These are phyloP conservation scores for Colletotrichum camelliae DNA, from an alignment of 2,329 filamentous ascomycete genomes.

Conservation along the genomic window DNA sequence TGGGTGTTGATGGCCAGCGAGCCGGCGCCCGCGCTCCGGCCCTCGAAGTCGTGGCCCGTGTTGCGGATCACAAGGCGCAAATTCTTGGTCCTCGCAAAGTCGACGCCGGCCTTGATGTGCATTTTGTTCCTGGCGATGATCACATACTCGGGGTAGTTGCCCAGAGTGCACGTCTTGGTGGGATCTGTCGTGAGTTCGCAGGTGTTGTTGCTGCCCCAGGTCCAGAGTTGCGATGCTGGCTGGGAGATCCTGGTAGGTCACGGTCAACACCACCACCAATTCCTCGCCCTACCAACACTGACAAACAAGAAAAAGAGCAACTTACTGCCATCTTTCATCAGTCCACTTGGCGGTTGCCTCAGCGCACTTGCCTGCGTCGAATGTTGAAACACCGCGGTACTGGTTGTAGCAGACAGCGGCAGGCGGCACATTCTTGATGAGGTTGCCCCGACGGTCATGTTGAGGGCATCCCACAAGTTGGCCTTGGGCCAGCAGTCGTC, in stretches of 20 bases:
- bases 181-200: constrained; percentile 40
- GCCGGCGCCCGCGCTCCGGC: constrained; percentile 67
- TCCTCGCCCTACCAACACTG: not conserved
- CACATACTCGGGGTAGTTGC: constrained; percentile 42
- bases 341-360: constrained; percentile 34
- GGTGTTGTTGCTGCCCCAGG: constrained; percentile 48
- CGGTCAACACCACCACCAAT: not conserved
- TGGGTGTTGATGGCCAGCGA: constrained; percentile 63
- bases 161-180: constrained; percentile 38
- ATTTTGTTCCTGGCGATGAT: constrained; percentile 26
- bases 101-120: constrained; percentile 35
- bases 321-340: constrained; percentile 43
- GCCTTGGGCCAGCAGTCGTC: constrained; percentile 55
- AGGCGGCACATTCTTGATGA: constrained; percentile 54
- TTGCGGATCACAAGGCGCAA: constrained; percentile 61
- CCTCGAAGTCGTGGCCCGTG: constrained; percentile 63
- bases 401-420: constrained; percentile 48
- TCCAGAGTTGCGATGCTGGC: constrained; percentile 38
- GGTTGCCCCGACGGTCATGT: constrained; percentile 51
- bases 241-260: constrained; percentile 28
- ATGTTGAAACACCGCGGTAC: constrained; percentile 32
- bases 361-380: constrained; percentile 38
- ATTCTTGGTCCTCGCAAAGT: constrained; percentile 40
- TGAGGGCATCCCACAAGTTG: constrained; percentile 48
- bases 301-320: not conserved